Conservation (phyloP, 495 filamentous ascomycete genomes). For the Penicillium pulvis region DNA sequence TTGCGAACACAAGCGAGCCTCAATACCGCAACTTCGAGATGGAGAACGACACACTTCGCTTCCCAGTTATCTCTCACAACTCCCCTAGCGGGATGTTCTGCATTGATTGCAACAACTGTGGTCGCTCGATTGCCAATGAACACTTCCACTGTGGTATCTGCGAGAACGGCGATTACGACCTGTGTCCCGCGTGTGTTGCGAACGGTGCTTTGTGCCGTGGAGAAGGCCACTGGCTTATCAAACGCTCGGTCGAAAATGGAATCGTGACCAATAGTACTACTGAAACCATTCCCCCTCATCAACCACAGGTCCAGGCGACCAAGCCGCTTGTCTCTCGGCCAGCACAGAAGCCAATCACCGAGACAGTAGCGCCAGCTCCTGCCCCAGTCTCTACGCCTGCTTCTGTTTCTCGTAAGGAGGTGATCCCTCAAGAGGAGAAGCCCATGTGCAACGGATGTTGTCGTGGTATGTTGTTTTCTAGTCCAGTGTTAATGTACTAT, state of each 20-base stretch:
- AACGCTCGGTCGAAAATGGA: constrained; percentile 78
- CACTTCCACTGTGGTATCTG: constrained; percentile 97
- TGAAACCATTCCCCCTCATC: constrained; percentile 71
- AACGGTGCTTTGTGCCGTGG: constrained; percentile 73
- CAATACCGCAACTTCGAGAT: constrained; percentile 34
- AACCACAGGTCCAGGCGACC: constrained; percentile 20
- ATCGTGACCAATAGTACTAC: constrained; percentile 82
- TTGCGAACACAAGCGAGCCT: constrained; percentile 17
- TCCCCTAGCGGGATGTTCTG: constrained; percentile 47
- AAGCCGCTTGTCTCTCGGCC: constrained; percentile 21
- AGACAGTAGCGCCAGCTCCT: constrained; percentile 9
- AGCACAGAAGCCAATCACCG: constrained; percentile 17
- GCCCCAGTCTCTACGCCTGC: neutral
- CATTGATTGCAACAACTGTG: constrained; percentile 93
- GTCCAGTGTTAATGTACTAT: neutral
- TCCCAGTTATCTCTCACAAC: constrained; percentile 35
- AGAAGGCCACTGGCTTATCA: constrained; percentile 89
- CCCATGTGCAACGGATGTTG: constrained; percentile 95
- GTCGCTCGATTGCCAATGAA: constrained; percentile 69
- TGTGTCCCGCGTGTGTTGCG: constrained; percentile 80
- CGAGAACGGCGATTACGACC: constrained; percentile 90
- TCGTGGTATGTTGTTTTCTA: constrained; percentile 54
- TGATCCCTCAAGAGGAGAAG: constrained; percentile 40
- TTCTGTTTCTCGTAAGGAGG: constrained; percentile 6
- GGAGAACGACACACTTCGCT: constrained; percentile 30